These are phyloP conservation scores for Rhypophila decipiens DNA, from an alignment of 495 filamentous ascomycete genomes.

Conservation along the genomic window DNA sequence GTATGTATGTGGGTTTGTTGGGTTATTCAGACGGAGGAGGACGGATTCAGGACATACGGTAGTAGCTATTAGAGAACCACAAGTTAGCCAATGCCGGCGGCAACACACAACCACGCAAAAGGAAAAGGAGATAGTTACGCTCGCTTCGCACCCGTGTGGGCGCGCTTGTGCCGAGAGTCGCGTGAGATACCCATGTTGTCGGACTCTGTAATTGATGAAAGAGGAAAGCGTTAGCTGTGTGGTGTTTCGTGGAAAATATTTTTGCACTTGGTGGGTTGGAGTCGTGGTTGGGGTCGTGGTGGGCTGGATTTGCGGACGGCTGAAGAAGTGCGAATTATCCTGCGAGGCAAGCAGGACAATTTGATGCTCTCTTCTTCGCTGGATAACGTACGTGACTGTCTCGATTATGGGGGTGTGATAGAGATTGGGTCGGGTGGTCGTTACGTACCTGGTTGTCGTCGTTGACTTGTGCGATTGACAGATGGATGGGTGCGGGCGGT, in stretches of 20 bases:
- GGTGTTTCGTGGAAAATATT: too few species aligned
- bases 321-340: too few species aligned
- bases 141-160: constrained; percentile 93
- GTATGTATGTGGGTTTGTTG: constrained; percentile 14
- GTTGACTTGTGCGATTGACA: constrained; percentile 9
- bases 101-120: neutral
- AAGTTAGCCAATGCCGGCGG: neutral
- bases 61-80: constrained; percentile 20
- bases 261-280: too few species aligned
- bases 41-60: constrained; percentile 24
- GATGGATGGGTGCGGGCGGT: constrained; percentile 2
- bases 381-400: too few species aligned
- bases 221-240: constrained; percentile 6
- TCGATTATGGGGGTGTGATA: neutral
- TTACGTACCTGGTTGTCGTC: constrained; percentile 9
- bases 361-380: too few species aligned
- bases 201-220: constrained; percentile 32
- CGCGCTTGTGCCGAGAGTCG: constrained; percentile 98
- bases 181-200: constrained; percentile 96
- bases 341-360: too few species aligned
- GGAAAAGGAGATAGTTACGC: constrained; percentile 33
- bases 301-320: too few species aligned
- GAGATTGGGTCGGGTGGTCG: neutral
- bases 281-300: too few species aligned
- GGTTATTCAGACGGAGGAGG: constrained; percentile 2